Conservation (phyloP, 495 filamentous ascomycete genomes). For the Aspergillus haitiensis region DNA sequence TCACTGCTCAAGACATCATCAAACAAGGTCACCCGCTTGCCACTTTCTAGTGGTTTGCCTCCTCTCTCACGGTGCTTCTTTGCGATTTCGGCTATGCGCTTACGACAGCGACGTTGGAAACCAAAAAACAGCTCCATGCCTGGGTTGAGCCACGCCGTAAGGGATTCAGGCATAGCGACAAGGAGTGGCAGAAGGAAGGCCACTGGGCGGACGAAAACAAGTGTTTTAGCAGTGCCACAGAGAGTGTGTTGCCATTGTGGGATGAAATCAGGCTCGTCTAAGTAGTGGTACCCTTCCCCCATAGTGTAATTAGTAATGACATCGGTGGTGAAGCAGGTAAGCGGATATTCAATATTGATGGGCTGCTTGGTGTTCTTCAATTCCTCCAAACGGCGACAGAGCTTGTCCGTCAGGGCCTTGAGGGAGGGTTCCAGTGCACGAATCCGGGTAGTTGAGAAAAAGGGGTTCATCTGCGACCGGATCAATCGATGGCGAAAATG, state of each 20-base stretch:
- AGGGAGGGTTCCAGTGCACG: conserved; percentile 35
- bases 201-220: conserved; percentile 28
- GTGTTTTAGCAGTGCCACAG: conserved; percentile 23
- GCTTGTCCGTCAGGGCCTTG: conserved; percentile 29
- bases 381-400: conserved; percentile 34
- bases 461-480: conserved; percentile 40
- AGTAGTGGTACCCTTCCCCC: conserved; percentile 30
- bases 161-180: conserved; percentile 26
- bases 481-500: conserved; percentile 31
- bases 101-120: conserved; percentile 16
- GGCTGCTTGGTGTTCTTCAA: conserved; percentile 26
- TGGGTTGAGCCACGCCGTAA: conserved; percentile 29
- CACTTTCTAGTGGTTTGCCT: conserved; percentile 18
- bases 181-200: conserved; percentile 31
- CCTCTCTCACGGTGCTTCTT: conserved; percentile 11
- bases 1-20: conserved; percentile 39
- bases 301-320: conserved; percentile 42
- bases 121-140: conserved; percentile 30
- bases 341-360: conserved; percentile 38
- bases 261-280: conserved; percentile 40
- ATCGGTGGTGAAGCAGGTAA: conserved; percentile 42
- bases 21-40: conserved; percentile 36
- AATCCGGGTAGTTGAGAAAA: conserved; percentile 44
- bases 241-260: conserved; percentile 33
- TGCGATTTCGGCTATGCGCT: conserved; percentile 5